phyloP scores from a whole-genome alignment of 768 basidiomycete genomes.

The Collybia nuda region DNA sequence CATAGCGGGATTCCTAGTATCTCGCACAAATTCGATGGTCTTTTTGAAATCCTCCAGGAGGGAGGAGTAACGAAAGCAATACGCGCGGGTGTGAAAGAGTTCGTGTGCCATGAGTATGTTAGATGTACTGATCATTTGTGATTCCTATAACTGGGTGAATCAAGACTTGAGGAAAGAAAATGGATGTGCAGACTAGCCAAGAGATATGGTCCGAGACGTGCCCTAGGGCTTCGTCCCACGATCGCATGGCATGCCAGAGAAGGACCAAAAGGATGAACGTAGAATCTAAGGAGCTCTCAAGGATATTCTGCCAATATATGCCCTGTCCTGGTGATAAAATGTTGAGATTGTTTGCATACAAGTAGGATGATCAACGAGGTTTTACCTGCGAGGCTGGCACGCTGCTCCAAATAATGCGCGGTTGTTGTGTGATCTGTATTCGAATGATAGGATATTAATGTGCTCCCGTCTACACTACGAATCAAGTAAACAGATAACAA shows the following conservation, averaged over 20 bases:
- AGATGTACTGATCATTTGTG: slow-evolving; percentile 38
- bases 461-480: slow-evolving; percentile 41
- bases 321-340: slow-evolving; percentile 15
- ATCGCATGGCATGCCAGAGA: slow-evolving; percentile 24
- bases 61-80: slow-evolving; percentile 47
- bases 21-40: slow-evolving; percentile 43
- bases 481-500: slow-evolving; percentile 49
- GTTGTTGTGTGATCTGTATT: slow-evolving; percentile 31
- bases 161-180: neutral
- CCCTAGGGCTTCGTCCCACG: slow-evolving; percentile 25
- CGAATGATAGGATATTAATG: slow-evolving; percentile 52
- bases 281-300: slow-evolving; percentile 18
- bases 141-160: slow-evolving; percentile 33
- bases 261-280: slow-evolving; percentile 23
- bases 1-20: slow-evolving; percentile 52
- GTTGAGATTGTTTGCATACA: neutral
- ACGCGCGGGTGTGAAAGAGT: slow-evolving; percentile 51
- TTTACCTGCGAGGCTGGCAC: slow-evolving; percentile 46
- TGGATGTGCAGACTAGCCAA: slow-evolving; percentile 18
- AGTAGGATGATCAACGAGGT: neutral
- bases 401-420: slow-evolving; percentile 41
- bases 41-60: slow-evolving; percentile 48
- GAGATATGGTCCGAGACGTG: slow-evolving; percentile 22
- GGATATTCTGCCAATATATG: slow-evolving; percentile 25
- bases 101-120: slow-evolving; percentile 44